A percentile compares a stretch with the other conserved stretches of the same genome.
These are phyloP conservation scores for Sporothrix humicola DNA, from an alignment of 2,329 filamentous ascomycete genomes.

Conservation along the genomic window DNA sequence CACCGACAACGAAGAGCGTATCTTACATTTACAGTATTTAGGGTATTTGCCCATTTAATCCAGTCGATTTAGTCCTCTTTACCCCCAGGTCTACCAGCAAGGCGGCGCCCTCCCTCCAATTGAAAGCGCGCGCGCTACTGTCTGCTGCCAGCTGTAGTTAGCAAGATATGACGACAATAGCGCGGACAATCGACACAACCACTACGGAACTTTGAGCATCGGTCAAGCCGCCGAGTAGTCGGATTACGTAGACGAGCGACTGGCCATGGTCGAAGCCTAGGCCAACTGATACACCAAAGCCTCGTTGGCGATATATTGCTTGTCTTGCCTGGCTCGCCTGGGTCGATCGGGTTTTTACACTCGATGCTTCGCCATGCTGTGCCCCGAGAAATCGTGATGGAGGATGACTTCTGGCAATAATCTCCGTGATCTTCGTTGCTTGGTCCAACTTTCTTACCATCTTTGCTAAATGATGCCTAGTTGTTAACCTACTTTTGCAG, in stretches of 20 bases:
- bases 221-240: background rate
- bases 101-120: constrained; percentile 9
- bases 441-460: background rate
- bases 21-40: too few species aligned
- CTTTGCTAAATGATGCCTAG: background rate
- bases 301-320: background rate
- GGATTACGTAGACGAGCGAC: constrained; percentile 9
- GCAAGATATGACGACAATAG: constrained; percentile 4
- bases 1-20: background rate
- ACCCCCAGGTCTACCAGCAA: background rate
- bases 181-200: background rate
- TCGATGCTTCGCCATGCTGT: background rate
- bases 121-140: background rate
- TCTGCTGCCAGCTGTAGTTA: background rate
- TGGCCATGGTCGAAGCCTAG: background rate
- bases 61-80: background rate
- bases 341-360: background rate
- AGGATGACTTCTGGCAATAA: background rate
- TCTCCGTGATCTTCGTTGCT: background rate
- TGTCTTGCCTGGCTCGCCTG: background rate
- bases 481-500: background rate
- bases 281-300: background rate
- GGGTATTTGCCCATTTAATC: background rate
- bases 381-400: background rate
- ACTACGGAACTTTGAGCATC: background rate